Evolutionary conservation across 768 basidiomycete species (phyloP), one percentile per base, ranked within the genome.

Genomic region (Favolaschia claudopus): DNA sequence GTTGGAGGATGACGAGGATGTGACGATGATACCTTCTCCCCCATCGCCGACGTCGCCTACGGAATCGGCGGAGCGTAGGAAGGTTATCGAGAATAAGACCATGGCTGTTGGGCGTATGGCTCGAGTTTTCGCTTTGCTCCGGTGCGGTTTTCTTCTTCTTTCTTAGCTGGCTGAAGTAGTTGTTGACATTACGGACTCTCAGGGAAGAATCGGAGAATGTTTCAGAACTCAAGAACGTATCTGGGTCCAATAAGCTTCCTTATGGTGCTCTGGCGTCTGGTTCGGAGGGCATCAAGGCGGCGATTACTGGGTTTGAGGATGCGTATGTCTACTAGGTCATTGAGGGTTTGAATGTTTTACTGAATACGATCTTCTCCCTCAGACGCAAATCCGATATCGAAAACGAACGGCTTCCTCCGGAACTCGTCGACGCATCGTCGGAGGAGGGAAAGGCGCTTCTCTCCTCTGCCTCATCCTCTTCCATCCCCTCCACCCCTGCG

Each of bases 201-300:
- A 95, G 96, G 67, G 97, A 99, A 83, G 97, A 99, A 74, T 96
- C 96, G 3, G 97, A 99, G 78, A 90, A 91, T 60, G 94, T 96
- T 5, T 97, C 95, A 10, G 97, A 99, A 75, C 86, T 99, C 78
- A 99, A 97, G 82, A 93, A 83, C 65, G 87, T 96, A 42, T 86
- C 87, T 36, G 93, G 93, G 28, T 87, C 91, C 9, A 77, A 74
- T 63, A 91, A 85, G 67, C 76, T 95, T 40, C 94, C 96, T 1
- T 91, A 88, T 67, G 95, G 91, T 28, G 88, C 89, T 1, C 82
- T 99, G 50, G 95, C 89, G 4, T 82, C 90, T 49, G 96, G 95
- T 17, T 86, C 92, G 2, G 97, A 99, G 72, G 96, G 93, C 22
- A 96, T 99, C 75, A 97, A 89, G 74, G 93, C 98, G 55, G 90